These are phyloP conservation scores for Xylaria sp. DNA, from an alignment of 495 filamentous ascomycete species.

Conservation along the genomic window DNA sequence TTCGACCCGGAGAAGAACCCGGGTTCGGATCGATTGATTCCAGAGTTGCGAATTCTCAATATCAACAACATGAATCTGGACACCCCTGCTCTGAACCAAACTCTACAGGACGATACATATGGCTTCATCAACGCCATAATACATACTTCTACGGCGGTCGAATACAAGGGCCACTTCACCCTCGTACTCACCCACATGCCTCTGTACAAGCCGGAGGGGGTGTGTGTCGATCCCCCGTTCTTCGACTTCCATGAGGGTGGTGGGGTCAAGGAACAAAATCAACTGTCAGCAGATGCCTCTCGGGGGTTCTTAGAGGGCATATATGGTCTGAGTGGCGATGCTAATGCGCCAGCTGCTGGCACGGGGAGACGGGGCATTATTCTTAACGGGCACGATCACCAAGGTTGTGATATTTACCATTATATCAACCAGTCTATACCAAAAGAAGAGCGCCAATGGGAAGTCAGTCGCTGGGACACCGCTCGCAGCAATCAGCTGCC, in stretches of 20 bases:
- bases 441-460: constrained; percentile 50
- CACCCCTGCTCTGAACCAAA: constrained; percentile 69
- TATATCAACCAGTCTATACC: constrained; percentile 63
- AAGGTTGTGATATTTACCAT: constrained; percentile 89
- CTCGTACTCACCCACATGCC: constrained; percentile 92
- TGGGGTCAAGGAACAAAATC: constrained; percentile 90
- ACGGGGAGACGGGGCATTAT: constrained; percentile 71
- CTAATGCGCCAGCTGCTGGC: constrained; percentile 59
- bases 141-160: constrained; percentile 68
- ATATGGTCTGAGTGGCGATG: constrained; percentile 73
- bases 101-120: constrained; percentile 76
- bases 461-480: constrained; percentile 52
- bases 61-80: constrained; percentile 94
- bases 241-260: constrained; percentile 75
- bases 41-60: constrained; percentile 79
- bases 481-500: constrained; percentile 41
- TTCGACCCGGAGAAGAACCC: constrained; percentile 43
- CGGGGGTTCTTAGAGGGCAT: constrained; percentile 77
- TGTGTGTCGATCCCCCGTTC: constrained; percentile 84
- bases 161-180: constrained; percentile 71
- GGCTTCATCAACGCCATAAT: constrained; percentile 77
- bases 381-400: constrained; percentile 92
- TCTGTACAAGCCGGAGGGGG: constrained; percentile 78
- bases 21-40: constrained; percentile 51
- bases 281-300: constrained; percentile 72